phyloP scores from a whole-genome alignment of 495 filamentous ascomycete species.

The Bombardia bombarda region DNA sequence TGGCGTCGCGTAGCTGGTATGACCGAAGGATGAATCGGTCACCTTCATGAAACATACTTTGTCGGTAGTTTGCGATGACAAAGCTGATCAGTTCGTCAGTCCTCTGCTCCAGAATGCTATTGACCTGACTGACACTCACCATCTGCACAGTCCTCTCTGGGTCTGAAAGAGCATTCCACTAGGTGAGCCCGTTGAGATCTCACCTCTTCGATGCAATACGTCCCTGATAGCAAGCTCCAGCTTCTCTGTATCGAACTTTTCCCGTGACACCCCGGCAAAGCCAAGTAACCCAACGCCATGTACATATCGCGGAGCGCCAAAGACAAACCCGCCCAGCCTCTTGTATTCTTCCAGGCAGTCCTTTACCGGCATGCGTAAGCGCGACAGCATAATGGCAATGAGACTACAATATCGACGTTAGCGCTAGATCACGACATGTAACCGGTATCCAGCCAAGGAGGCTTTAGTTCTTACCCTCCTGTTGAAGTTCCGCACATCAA shows the following conservation, averaged over 20 bases:
- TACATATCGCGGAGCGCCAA: neutral
- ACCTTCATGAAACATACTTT: no score
- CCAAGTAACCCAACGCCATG: neutral
- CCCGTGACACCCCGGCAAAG: neutral
- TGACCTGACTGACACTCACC: neutral
- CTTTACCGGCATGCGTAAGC: slow-evolving; percentile 1
- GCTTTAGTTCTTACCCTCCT: neutral
- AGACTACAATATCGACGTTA: neutral
- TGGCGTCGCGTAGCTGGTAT: neutral
- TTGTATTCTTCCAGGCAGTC: slow-evolving; percentile 1
- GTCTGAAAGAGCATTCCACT: neutral
- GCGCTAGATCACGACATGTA: neutral
- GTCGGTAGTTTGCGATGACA: neutral
- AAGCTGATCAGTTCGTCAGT: no score
- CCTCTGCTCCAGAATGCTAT: no score
- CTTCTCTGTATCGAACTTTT: neutral
- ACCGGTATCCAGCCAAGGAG: neutral
- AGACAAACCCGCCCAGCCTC: neutral
- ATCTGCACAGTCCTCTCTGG: neutral
- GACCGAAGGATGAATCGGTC: neutral
- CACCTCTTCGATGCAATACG: neutral
- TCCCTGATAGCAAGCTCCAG: neutral
- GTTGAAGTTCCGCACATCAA: slow-evolving; percentile 1
- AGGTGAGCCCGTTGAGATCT: neutral
- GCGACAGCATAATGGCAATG: neutral